A percentile compares a stretch with the other conserved stretches of the same genome.
Conservation (phyloP, 257 asterid genomes). For the Solanum arcanum region DNA sequence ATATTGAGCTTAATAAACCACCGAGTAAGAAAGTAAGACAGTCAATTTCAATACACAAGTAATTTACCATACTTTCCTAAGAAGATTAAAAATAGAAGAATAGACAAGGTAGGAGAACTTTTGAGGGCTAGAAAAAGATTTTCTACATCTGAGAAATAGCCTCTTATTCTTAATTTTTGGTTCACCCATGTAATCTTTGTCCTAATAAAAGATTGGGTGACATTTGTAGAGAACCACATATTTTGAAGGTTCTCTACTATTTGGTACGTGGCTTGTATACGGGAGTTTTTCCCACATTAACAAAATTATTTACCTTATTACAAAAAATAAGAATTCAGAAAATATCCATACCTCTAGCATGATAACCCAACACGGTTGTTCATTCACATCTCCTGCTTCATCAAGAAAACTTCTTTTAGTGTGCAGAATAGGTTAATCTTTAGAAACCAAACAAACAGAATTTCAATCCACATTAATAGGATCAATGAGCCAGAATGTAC, state of each 20-base stretch:
- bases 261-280: not conserved
- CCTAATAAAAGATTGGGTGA: not conserved
- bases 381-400: constrained; percentile 57
- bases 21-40: not conserved
- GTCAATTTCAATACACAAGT: not conserved
- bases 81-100: not conserved
- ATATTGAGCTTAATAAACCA: not conserved
- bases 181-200: not conserved
- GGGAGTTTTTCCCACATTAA: not conserved
- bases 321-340: not conserved
- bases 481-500: not conserved
- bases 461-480: not conserved
- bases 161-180: not conserved
- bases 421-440: not conserved
- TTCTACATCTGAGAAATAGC: not conserved
- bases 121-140: not conserved
- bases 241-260: not conserved
- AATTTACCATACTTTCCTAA: not conserved
- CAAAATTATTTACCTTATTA: not conserved
- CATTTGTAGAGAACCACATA: not conserved
- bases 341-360: constrained; percentile 70
- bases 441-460: not conserved
- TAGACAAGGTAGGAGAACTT: not conserved
- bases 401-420: constrained; percentile 1
- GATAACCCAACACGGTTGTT: constrained; percentile 96